Conservation (phyloP, 108 stramenopile genomes). For the Discostella stelligeroides region DNA sequence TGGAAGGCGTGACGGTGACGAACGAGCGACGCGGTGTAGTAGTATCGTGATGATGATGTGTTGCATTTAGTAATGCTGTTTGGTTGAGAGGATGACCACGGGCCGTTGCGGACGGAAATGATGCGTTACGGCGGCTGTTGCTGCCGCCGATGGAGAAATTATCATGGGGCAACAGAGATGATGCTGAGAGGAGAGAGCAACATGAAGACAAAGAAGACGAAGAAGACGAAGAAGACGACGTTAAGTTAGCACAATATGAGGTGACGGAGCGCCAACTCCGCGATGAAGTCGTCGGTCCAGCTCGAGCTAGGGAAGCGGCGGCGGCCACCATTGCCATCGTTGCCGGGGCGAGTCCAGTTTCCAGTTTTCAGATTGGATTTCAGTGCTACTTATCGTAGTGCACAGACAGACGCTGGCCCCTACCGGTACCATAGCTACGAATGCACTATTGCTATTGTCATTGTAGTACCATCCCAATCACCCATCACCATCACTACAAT, state of each 20-base stretch:
- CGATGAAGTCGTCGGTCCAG: background rate
- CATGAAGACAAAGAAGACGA: background rate
- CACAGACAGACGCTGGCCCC: no score
- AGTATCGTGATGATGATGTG: no score
- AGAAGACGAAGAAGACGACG: background rate
- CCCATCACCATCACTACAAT: no score
- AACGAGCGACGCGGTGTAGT: background rate
- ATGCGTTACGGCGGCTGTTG: background rate
- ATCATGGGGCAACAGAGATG: conserved; percentile 2
- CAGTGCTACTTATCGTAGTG: no score
- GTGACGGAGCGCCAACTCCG: background rate
- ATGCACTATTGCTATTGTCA: no score
- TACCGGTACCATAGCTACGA: no score
- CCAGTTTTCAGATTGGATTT: no score
- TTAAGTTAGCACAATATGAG: background rate
- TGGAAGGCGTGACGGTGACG: conserved; percentile 24
- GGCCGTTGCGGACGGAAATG: background rate
- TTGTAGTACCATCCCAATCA: no score
- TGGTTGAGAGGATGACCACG: background rate
- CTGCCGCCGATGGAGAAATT: conserved; percentile 1
- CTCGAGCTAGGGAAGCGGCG: background rate
- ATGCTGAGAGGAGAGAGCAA: background rate
- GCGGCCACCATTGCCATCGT: conserved; percentile 1
- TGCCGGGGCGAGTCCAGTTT: no score
- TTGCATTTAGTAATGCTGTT: no score